phyloP scores from a whole-genome alignment of 2,329 filamentous ascomycete species.

The Talaromyces atroroseus region DNA sequence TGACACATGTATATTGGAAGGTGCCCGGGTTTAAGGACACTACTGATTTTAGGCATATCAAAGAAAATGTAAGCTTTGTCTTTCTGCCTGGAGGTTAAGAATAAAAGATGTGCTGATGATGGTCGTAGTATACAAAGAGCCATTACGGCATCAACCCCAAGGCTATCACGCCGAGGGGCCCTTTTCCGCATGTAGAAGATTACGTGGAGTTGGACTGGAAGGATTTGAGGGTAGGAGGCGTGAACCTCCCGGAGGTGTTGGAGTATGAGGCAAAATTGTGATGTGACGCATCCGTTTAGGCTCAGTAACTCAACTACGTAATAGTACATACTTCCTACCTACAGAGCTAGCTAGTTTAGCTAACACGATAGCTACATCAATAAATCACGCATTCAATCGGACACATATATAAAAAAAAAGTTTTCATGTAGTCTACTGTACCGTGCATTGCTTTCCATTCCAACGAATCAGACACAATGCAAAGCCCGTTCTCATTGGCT shows the following conservation, averaged over 20 bases:
- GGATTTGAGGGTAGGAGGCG: slow-evolving; percentile 42
- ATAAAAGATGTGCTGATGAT: background rate
- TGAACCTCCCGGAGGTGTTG: slow-evolving; percentile 30
- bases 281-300: no score
- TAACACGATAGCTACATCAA: background rate
- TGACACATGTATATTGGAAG: slow-evolving; percentile 56
- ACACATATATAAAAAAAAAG: background rate
- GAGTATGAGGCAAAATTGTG: slow-evolving; percentile 23
- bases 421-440: background rate
- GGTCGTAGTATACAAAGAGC: slow-evolving; percentile 51
- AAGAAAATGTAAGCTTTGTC: slow-evolving; percentile 50
- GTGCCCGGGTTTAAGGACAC: slow-evolving; percentile 51
- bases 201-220: slow-evolving; percentile 47
- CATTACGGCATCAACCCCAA: slow-evolving; percentile 56
- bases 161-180: slow-evolving; percentile 58
- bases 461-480: background rate
- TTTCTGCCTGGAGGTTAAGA: background rate
- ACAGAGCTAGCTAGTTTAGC: no score
- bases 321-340: no score
- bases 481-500: background rate
- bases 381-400: background rate
- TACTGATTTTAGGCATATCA: slow-evolving; percentile 63
- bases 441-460: no score
- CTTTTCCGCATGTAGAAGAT: slow-evolving; percentile 54
- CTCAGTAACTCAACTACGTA: background rate